Conservation (phyloP, 129 eudicot genomes). For the Tanacetum coccineum region DNA sequence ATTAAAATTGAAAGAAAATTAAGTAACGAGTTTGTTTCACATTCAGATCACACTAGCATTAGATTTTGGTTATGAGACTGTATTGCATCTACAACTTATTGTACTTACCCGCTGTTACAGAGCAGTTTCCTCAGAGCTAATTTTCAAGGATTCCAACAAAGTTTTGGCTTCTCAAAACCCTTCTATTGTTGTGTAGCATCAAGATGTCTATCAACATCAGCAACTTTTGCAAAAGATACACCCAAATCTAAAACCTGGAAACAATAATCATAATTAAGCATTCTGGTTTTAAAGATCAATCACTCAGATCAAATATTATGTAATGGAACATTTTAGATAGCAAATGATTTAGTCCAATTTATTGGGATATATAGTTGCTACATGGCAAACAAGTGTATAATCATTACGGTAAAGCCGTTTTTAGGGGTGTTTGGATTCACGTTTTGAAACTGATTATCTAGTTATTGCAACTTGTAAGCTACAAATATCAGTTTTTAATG, state of each 20-base stretch:
- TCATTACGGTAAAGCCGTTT: no score
- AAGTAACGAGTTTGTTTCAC: not conserved
- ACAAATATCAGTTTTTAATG: no score
- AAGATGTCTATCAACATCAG: constrained; percentile 89
- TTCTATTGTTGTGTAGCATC: constrained; percentile 49
- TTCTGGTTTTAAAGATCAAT: no score
- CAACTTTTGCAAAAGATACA: constrained; percentile 89
- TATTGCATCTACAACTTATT: no score
- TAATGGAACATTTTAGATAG: no score
- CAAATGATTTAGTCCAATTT: not conserved
- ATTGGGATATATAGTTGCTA: not conserved
- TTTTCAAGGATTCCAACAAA: constrained; percentile 49
- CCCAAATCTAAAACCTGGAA: constrained; percentile 77
- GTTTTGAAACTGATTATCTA: no score
- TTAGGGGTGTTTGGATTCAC: no score
- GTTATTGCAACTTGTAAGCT: no score
- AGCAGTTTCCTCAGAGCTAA: constrained; percentile 50
- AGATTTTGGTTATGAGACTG: no score
- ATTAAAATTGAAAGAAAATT: constrained; percentile 21
- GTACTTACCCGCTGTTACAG: constrained; percentile 75
- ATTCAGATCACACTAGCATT: no score
- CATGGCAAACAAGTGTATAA: not conserved
- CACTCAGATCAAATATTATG: no score
- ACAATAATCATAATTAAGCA: not conserved
- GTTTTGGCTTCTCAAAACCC: constrained; percentile 78